Conservation (phyloP, 805 yeast genomes). For the Kluyveromyces wickerhamii region DNA sequence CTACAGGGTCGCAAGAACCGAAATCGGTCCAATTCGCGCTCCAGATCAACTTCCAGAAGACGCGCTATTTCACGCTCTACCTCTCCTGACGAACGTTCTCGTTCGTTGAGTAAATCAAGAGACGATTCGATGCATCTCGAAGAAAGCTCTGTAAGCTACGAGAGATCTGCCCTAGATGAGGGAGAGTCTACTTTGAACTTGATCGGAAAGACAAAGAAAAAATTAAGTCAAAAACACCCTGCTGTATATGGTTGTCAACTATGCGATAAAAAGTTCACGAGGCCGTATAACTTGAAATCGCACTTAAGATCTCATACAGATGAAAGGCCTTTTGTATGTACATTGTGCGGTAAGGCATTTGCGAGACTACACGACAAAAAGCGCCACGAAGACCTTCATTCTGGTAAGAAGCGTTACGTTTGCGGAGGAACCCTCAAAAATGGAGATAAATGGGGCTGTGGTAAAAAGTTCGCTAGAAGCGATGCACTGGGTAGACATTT, state of each 20-base stretch:
- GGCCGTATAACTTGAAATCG: constrained; percentile 88
- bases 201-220: constrained; percentile 13
- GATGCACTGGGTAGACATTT: constrained; percentile 77
- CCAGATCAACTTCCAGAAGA: constrained; percentile 12
- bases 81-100: constrained; percentile 25
- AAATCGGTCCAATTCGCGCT: constrained; percentile 13
- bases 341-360: constrained; percentile 71
- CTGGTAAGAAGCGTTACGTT: constrained; percentile 67
- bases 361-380: constrained; percentile 73
- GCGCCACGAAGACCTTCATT: constrained; percentile 68
- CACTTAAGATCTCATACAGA: constrained; percentile 87
- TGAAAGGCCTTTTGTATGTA: constrained; percentile 70
- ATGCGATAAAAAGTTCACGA: constrained; percentile 80
- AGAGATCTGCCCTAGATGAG: constrained; percentile 9
- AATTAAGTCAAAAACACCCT: constrained; percentile 19
- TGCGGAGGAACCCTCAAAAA: constrained; percentile 58
- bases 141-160: constrained; percentile 3
- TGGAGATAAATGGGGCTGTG: constrained; percentile 70
- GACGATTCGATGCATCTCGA: constrained; percentile 23
- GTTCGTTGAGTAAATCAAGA: constrained; percentile 26
- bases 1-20: constrained; percentile 23
- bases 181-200: constrained; percentile 15
- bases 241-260: constrained; percentile 54
- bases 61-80: constrained; percentile 12
- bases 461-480: constrained; percentile 68